Evolutionary conservation across 2,329 filamentous ascomycete species (phyloP), one percentile per base, ranked within the genome.

Genomic region (Venturia nashicola): DNA sequence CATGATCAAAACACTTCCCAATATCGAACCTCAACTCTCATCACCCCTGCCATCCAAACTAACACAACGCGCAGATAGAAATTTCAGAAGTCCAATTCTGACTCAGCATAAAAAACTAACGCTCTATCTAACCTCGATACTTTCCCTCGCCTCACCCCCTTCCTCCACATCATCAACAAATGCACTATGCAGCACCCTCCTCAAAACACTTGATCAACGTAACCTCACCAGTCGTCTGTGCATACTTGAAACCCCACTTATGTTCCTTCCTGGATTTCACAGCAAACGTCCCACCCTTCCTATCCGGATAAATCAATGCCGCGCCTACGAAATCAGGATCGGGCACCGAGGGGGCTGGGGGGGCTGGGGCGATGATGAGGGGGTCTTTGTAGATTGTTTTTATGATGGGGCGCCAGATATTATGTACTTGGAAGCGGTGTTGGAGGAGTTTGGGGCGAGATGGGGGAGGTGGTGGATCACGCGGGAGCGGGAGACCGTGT

Each of bases 131-230:
- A 62, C 59, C 43, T 64, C 63, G n/a, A 65, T 64, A 39, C 63
- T 65, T 43, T 65, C 63, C 27, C 63, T 36, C 23, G 36, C n/a
- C 32, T 36, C 40, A 3, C 64, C 48, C 34, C 71, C 66, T 18
- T 76, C 73, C 11, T 77, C 76, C n/a, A 75, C 77, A 70, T 83
- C 78, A 20, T 72, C 72, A 74, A 86, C 85, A 2, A 82, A 80
- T 6, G 78, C 77, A 68, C 11, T 81, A 75, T 6, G 82, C 80
- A 34, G 79, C 71, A 0, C 80, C 82, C 69, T 84, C 82, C 32
- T 74, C 84, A 69, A 81, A 86, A 68, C 82, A 85, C 71, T 86
- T 86, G 72, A 86, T 83, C 54, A 86, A 68, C 3, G 83, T 75
- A 3, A 82, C 79, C 73, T 86, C 78, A 3, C 80, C 75, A 16